A percentile compares a stretch with the other conserved stretches of the same genome.
Evolutionary conservation across 305 asterid genomes (phyloP).

Genomic region (Fraxinus xanthoxyloides): DNA sequence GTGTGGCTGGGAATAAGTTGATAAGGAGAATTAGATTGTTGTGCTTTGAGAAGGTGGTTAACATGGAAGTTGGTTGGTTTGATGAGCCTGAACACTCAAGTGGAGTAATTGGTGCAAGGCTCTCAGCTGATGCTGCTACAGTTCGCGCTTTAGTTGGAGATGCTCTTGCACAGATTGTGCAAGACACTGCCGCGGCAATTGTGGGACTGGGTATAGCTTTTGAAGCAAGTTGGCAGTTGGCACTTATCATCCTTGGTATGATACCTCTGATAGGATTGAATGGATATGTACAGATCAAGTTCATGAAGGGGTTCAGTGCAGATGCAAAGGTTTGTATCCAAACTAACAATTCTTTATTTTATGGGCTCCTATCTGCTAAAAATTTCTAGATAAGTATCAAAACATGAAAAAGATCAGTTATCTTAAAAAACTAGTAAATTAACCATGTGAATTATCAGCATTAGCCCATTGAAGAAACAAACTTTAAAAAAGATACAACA

Average conservation of each 20-base stretch:
- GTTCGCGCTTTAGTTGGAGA: constrained; percentile 94
- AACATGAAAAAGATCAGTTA: neutral
- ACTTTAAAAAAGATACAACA: neutral
- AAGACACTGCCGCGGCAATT: constrained; percentile 53
- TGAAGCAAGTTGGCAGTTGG: constrained; percentile 81
- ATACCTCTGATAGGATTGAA: constrained; percentile 68
- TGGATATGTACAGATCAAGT: constrained; percentile 67
- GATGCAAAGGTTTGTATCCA: constrained; percentile 64
- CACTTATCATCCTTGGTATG: constrained; percentile 80
- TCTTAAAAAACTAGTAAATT: neutral
- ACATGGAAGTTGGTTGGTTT: constrained; percentile 73
- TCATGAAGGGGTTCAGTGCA: constrained; percentile 88
- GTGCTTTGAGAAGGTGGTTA: constrained; percentile 62
- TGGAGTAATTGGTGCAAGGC: constrained; percentile 84
- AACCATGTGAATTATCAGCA: neutral
- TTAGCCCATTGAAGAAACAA: neutral
- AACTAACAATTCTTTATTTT: neutral
- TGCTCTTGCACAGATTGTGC: constrained; percentile 72
- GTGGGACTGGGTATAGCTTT: constrained; percentile 78
- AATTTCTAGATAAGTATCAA: neutral
- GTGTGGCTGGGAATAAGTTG: constrained; percentile 68
- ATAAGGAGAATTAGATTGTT: constrained; percentile 46
- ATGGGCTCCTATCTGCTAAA: neutral
- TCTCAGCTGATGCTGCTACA: constrained; percentile 79
- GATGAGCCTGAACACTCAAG: constrained; percentile 59